phyloP scores from a whole-genome alignment of 345 rosid genomes.

The Clausena lansium region DNA sequence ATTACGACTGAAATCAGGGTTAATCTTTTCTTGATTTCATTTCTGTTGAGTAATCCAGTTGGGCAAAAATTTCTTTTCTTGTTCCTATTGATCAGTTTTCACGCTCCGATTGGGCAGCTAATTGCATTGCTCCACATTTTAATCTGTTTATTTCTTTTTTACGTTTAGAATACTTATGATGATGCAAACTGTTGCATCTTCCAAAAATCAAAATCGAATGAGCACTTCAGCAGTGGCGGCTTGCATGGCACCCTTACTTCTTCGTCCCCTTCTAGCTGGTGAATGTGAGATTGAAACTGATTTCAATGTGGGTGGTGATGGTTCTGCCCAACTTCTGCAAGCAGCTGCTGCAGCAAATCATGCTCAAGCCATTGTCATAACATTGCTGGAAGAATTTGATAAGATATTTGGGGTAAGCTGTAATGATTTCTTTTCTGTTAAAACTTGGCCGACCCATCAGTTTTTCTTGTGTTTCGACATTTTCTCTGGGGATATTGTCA shows the following conservation, averaged over 20 bases:
- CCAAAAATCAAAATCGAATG: slow-evolving; percentile 79
- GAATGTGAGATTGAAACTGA: slow-evolving; percentile 93
- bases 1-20: not conserved
- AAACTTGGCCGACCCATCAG: not conserved
- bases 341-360: slow-evolving; percentile 99
- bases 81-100: slow-evolving; percentile 3
- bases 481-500: not conserved
- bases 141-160: slow-evolving; percentile 17
- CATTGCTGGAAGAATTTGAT: slow-evolving; percentile 82
- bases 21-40: not conserved
- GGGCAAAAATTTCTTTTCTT: not conserved
- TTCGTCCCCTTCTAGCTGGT: slow-evolving; percentile 94
- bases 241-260: slow-evolving; percentile 99
- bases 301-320: slow-evolving; percentile 92
- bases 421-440: slow-evolving; percentile 9
- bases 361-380: slow-evolving; percentile 96
- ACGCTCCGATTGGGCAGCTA: not conserved
- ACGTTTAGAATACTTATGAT: slow-evolving; percentile 78
- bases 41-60: slow-evolving; percentile 2
- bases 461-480: not conserved
- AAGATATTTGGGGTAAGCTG: slow-evolving; percentile 81
- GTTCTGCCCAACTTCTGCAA: slow-evolving; percentile 89
- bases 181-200: slow-evolving; percentile 89
- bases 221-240: slow-evolving; percentile 98
- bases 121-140: slow-evolving; percentile 1